These are phyloP conservation scores for Neurospora sp. DNA, from an alignment of 495 filamentous ascomycete species.

Conservation along the genomic window DNA sequence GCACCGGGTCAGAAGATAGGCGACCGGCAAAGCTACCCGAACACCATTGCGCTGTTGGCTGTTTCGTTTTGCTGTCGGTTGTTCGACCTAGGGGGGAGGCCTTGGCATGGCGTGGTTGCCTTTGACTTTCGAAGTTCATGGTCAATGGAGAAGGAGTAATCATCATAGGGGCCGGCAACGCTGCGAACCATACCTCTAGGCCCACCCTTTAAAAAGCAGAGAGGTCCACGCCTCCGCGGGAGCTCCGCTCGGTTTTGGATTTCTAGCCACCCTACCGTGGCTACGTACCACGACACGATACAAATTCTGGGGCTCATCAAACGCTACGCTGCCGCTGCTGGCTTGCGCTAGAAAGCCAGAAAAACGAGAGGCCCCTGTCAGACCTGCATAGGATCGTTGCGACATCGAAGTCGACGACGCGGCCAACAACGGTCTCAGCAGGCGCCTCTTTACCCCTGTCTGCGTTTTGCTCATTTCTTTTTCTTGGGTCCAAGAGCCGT, in stretches of 20 bases:
- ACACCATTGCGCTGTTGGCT: neutral
- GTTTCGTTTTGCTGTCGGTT: neutral
- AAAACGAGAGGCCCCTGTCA: neutral
- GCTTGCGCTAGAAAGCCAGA: neutral
- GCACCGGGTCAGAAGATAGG: neutral
- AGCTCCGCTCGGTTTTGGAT: neutral
- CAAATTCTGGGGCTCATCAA: neutral
- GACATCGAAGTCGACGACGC: neutral
- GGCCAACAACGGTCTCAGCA: neutral
- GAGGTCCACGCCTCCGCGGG: neutral
- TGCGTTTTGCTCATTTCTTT: neutral
- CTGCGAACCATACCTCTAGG: neutral
- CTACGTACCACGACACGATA: neutral
- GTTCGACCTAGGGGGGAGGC: neutral
- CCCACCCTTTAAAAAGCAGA: neutral
- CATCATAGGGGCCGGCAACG: neutral
- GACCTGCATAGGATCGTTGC: neutral
- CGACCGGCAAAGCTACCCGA: neutral
- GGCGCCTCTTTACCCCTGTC: neutral
- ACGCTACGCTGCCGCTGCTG: neutral
- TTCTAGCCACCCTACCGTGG: neutral
- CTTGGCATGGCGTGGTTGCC: neutral
- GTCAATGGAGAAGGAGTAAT: neutral
- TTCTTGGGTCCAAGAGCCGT: neutral
- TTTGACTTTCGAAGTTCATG: neutral